phyloP scores from a whole-genome alignment of 176 grass and related monocot species.

The Triticum dicoccoides region DNA sequence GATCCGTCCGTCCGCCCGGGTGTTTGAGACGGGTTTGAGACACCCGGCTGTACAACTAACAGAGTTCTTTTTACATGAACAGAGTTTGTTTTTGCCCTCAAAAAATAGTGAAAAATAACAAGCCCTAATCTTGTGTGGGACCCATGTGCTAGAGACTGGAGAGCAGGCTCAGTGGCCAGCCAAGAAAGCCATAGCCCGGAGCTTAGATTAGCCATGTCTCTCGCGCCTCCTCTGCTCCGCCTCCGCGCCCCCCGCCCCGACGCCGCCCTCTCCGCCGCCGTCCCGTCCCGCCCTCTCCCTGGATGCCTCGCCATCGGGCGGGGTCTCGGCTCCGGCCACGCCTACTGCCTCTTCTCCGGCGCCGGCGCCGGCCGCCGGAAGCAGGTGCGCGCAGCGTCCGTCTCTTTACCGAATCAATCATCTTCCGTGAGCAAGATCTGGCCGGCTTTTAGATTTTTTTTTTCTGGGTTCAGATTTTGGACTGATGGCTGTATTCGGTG shows the following conservation, averaged over 20 bases:
- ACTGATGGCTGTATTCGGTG: background rate
- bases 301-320: background rate
- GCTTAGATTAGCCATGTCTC: constrained; percentile 9
- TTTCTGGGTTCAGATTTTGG: background rate
- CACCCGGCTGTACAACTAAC: too few species aligned
- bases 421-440: background rate
- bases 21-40: too few species aligned
- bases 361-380: constrained; percentile 7
- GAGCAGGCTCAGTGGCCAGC: background rate
- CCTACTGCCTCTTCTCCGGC: constrained; percentile 32
- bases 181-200: background rate
- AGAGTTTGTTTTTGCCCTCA: too few species aligned
- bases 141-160: background rate
- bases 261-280: background rate
- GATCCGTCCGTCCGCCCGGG: too few species aligned
- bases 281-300: background rate
- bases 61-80: too few species aligned
- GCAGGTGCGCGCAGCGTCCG: constrained; percentile 3
- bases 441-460: background rate
- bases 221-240: constrained; percentile 7
- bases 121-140: background rate
- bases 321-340: background rate
- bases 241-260: background rate
- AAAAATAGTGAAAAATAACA: background rate
- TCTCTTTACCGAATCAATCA: background rate